Evolutionary conservation across 2,329 filamentous ascomycete genomes (phyloP).

Genomic region (Colletotrichum incanum): DNA sequence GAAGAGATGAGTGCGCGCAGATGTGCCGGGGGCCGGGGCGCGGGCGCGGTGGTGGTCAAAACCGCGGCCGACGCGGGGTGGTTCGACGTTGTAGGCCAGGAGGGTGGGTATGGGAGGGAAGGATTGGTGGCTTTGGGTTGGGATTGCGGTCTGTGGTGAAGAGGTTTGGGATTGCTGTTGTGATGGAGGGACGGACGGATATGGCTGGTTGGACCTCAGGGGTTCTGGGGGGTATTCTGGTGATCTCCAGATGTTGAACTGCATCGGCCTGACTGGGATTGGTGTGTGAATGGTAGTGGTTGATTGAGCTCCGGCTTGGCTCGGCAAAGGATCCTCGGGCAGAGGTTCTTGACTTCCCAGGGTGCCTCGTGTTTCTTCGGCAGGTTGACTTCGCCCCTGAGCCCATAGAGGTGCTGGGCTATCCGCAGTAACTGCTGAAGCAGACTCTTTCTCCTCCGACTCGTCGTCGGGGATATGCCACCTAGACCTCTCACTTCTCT

Average conservation of each 20-base stretch:
- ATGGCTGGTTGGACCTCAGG: not conserved
- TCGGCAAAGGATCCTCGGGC: not conserved
- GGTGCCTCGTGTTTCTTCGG: too few species aligned
- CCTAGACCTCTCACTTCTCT: not conserved
- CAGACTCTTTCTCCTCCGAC: not conserved
- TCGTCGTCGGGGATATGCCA: not conserved
- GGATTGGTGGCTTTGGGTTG: not conserved
- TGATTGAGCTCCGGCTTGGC: not conserved
- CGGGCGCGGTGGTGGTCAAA: conserved; percentile 12
- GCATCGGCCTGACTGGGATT: not conserved
- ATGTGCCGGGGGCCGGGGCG: not conserved
- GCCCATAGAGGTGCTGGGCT: not conserved
- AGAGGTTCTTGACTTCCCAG: too few species aligned
- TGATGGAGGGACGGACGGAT: not conserved
- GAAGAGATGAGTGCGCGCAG: conserved; percentile 21
- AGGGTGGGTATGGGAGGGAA: not conserved
- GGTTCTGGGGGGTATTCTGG: not conserved
- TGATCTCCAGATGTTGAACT: not conserved
- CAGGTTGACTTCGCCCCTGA: not conserved
- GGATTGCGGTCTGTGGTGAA: not conserved
- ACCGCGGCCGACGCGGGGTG: conserved; percentile 15
- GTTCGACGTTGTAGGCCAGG: conserved; percentile 18
- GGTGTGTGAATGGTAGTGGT: not conserved
- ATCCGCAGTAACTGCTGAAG: not conserved
- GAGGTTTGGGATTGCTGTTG: not conserved